Percentiles rank a stretch among this genome's conserved stretches.
Evolutionary conservation across 2,329 filamentous ascomycete genomes (phyloP).

Genomic region (Beauveria asiatica): DNA sequence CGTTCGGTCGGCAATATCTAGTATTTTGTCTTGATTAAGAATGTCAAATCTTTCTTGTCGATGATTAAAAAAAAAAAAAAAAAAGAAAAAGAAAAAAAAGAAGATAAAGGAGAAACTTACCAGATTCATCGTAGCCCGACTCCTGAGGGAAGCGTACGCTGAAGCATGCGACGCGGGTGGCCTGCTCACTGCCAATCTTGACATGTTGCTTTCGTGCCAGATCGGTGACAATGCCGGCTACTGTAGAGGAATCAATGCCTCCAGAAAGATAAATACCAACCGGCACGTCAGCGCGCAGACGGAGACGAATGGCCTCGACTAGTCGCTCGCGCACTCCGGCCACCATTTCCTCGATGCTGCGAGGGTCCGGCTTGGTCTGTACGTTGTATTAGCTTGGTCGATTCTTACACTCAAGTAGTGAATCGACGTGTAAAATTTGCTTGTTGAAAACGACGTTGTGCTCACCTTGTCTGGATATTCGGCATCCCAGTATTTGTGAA

Average conservation of each 20-base stretch:
- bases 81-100: neutral
- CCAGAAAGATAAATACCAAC: constrained; percentile 50
- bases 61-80: neutral
- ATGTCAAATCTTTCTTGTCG: neutral
- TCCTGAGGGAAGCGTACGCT: neutral
- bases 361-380: constrained; percentile 23
- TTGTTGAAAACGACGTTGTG: neutral
- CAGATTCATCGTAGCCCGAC: neutral
- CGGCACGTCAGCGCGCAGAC: constrained; percentile 48
- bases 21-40: neutral
- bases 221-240: constrained; percentile 48
- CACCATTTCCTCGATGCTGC: constrained; percentile 42
- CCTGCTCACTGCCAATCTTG: constrained; percentile 13
- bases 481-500: constrained; percentile 43
- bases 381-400: neutral
- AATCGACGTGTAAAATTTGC: neutral
- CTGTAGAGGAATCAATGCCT: constrained; percentile 47
- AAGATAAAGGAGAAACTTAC: neutral
- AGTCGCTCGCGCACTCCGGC: constrained; percentile 38
- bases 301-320: constrained; percentile 42
- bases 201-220: constrained; percentile 38
- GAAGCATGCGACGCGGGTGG: neutral
- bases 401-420: neutral
- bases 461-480: constrained; percentile 42
- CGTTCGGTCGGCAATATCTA: too few relatives aligned